Percentiles rank a stretch among this genome's conserved stretches.
These are phyloP conservation scores for Lanmaoa pseudosensibilis DNA, from an alignment of 768 basidiomycete genomes.

Conservation along the genomic window DNA sequence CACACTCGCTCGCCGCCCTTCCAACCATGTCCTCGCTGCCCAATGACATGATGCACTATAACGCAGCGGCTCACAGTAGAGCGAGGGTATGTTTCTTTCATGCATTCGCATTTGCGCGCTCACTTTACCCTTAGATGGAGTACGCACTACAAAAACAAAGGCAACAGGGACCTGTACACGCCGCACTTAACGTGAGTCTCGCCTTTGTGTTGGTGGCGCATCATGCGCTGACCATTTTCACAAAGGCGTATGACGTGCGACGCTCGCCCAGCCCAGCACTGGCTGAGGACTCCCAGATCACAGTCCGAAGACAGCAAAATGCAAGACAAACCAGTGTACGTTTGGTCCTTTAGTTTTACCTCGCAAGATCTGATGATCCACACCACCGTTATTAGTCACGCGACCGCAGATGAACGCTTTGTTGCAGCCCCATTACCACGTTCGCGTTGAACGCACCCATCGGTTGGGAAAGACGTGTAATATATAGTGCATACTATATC, in stretches of 20 bases:
- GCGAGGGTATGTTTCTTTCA: constrained; percentile 24
- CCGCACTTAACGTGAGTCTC: constrained; percentile 25
- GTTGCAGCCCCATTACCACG: constrained; percentile 11
- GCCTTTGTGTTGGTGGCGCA: constrained; percentile 1
- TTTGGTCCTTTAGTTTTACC: neutral
- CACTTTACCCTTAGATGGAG: constrained; percentile 30
- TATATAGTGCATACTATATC: constrained; percentile 24
- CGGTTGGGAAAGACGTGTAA: constrained; percentile 16
- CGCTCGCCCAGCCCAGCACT: constrained; percentile 35
- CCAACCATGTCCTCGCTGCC: constrained; percentile 34
- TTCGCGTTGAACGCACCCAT: constrained; percentile 24
- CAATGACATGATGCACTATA: constrained; percentile 34
- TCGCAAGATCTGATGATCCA: constrained; percentile 15
- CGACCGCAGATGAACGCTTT: constrained; percentile 29
- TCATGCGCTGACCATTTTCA: neutral
- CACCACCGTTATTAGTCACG: constrained; percentile 24
- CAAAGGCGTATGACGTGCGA: constrained; percentile 30
- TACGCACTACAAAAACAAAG: constrained; percentile 32
- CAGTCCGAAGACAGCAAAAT: constrained; percentile 32
- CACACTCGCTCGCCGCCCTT: constrained; percentile 32
- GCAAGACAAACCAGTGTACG: constrained; percentile 24
- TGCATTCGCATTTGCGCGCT: neutral
- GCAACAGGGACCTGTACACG: constrained; percentile 28
- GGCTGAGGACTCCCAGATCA: constrained; percentile 34
- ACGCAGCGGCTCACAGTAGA: constrained; percentile 30